Conservation (phyloP, 2,329 filamentous ascomycete species). For the Ophiocordyceps unilateralis region DNA sequence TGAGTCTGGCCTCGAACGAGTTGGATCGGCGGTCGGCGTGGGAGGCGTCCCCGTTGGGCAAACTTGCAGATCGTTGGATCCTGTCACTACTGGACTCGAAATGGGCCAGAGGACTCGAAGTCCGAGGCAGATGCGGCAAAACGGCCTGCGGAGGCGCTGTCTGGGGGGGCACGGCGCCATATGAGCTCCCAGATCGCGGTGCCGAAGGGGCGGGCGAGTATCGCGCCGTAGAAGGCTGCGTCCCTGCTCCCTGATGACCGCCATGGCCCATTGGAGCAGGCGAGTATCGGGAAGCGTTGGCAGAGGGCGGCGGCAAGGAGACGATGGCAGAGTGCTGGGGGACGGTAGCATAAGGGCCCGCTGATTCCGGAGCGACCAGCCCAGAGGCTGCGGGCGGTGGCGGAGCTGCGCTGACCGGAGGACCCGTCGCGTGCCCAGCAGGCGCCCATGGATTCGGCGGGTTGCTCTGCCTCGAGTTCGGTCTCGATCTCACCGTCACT, state of each 20-base stretch:
- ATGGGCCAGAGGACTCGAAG: slow-evolving; percentile 48
- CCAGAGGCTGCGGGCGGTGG: slow-evolving; percentile 14
- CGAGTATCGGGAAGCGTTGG: slow-evolving; percentile 38
- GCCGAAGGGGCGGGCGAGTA: slow-evolving; percentile 33
- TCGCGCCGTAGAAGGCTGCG: slow-evolving; percentile 24
- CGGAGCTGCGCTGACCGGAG: slow-evolving; percentile 3
- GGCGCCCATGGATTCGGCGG: slow-evolving; percentile 12
- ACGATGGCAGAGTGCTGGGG: slow-evolving; percentile 16
- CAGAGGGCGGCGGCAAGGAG: slow-evolving; percentile 15
- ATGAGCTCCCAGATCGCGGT: slow-evolving; percentile 25
- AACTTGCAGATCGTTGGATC: slow-evolving; percentile 6
- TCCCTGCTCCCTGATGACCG: slow-evolving; percentile 21
- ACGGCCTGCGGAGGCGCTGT: slow-evolving; percentile 24
- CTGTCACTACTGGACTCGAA: slow-evolving; percentile 36
- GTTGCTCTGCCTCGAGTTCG: slow-evolving; percentile 35
- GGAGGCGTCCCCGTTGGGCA: slow-evolving; percentile 20
- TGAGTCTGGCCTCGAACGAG: slow-evolving; percentile 36
- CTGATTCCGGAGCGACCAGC: slow-evolving; percentile 35
- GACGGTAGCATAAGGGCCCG: slow-evolving; percentile 36
- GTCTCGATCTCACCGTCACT: slow-evolving; percentile 40
- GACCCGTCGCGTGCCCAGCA: background rate
- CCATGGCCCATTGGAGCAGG: slow-evolving; percentile 34
- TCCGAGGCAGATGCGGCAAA: slow-evolving; percentile 43
- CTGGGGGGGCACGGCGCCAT: slow-evolving; percentile 14
- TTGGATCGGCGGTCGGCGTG: slow-evolving; percentile 29